Percentiles rank a stretch among this genome's conserved stretches.
These are phyloP conservation scores for Claviceps quebecensis DNA, from an alignment of 2,329 filamentous ascomycete genomes.

Conservation along the genomic window DNA sequence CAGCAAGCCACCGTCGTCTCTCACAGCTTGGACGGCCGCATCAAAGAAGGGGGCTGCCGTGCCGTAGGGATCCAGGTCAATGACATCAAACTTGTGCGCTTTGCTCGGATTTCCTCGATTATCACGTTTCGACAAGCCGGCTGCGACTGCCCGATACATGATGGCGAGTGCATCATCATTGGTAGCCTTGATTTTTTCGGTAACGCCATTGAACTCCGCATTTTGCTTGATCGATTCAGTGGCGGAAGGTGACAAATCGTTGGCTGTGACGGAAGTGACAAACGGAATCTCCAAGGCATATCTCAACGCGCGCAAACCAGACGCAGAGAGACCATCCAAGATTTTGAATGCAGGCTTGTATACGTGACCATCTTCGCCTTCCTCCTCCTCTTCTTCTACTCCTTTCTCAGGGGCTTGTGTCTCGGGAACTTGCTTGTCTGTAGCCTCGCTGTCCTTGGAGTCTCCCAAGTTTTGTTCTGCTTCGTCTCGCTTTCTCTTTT, in stretches of 20 bases:
- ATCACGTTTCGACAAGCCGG: slow-evolving; percentile 31
- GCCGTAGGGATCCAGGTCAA: slow-evolving; percentile 93
- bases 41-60: slow-evolving; percentile 89
- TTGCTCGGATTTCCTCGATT: slow-evolving; percentile 24
- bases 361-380: slow-evolving; percentile 14
- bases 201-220: slow-evolving; percentile 65
- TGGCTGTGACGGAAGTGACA: slow-evolving; percentile 68
- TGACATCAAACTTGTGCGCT: slow-evolving; percentile 65
- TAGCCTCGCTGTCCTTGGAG: neutral
- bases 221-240: slow-evolving; percentile 74
- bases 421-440: neutral
- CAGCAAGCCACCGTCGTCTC: slow-evolving; percentile 72
- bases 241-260: slow-evolving; percentile 70
- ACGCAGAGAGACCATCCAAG: slow-evolving; percentile 87
- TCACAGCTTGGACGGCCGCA: slow-evolving; percentile 71
- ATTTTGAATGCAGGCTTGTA: slow-evolving; percentile 53
- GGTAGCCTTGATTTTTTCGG: slow-evolving; percentile 55
- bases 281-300: slow-evolving; percentile 88
- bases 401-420: slow-evolving; percentile 5
- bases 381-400: neutral
- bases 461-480: slow-evolving; percentile 5
- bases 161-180: slow-evolving; percentile 76
- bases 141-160: slow-evolving; percentile 66
- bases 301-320: slow-evolving; percentile 76
- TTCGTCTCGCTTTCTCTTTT: slow-evolving; percentile 34